Base-by-base conservation (phyloP, 768 basidiomycete species). In the Clitopilus passeckerianus region DNA sequence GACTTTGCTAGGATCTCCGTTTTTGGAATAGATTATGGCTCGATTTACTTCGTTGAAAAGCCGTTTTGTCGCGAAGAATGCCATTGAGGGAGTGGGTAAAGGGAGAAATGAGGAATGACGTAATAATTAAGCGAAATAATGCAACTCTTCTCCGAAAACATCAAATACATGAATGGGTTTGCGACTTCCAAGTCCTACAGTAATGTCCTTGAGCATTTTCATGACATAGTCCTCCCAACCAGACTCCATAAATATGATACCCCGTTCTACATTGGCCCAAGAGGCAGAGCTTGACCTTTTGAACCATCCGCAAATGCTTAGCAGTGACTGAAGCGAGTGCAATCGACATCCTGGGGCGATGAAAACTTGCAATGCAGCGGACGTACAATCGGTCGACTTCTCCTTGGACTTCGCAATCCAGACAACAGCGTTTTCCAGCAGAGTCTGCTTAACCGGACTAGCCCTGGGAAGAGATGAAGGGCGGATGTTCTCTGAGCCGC, bases 1-100 rank as follows among this genome's bases (percentile, higher is more conserved):
- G 34, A 90, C 88, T n/a, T 79, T 68, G 10, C 78, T 62, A 3
- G 90, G 89, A 50, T 83, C 76, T 34, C 91, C 91, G 64, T 78
- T 80, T 33, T 75, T 64, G 0, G 77, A 70, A 72, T 89, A 93
- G 46, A 87, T 80, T 44, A 92, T 71, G 9, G 89, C 90, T 60
- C 90, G 84, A 68, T 83, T 80, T 46, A 74, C 54, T 18, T 57
- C 24, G 50, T 58, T 34, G 23, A 64, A 52, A 5, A 67, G 59
- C 20, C 59, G 60, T 59, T 56, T 57, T 52, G 65, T 64, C 37
- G 66, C 24, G 43, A 57, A 60, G 24, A 67, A 66, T 57, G 60
- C 34, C 66, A 67, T 67, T 12, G 14, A n/a, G 10, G n/a, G 14
- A n/a, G n/a, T 2, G 10, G 3, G n/a, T 14, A 33, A 23, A 34